Evolutionary conservation across 179 eudicot species (phyloP), one percentile per base, ranked within the genome.

Genomic region (Pouteria campechiana): DNA sequence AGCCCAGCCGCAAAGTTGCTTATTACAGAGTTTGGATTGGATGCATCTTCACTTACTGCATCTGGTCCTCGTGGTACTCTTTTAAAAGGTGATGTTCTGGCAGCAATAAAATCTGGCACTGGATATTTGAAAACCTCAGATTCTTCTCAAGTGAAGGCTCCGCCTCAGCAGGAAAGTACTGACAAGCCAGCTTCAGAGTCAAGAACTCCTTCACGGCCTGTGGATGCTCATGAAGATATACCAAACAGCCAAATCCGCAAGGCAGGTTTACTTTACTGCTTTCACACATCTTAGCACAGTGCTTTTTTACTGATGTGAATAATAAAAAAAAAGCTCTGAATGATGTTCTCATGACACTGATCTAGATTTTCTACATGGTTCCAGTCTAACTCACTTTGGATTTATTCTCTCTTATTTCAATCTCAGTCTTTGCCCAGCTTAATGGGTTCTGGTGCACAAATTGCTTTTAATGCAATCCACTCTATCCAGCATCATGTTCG

Each of bases 191-290:
- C 78, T 29, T 32, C 71, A 24, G 58, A 59, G 41, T 39, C 62
- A 37, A 47, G 43, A 55, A 28, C 78, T 57, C 54, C 41, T 5
- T 25, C 30, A 34, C 65, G 55, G 46, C 67, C 63, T 44, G 25
- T 75, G 37, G 66, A 47, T 55, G 44, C 78, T 11, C 81, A 55
- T 46, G 93, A 63, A 50, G 93, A 90, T 58, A 45, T 85, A 41
- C 86, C 93, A 42, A 90, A 90, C 56, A 86, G 78, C 72, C 98
- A 90, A 86, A 81, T 90, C 41, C 88, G 98, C 42, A 90, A 90
- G 93, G 98, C 85, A 62, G 18, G 52, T 48, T 52, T 31, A 11
- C 29, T 18, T 59, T 25, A 29, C 32, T 30, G 10, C 30, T n/a
- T n/a, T n/a, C n/a, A n/a, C n/a, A n/a, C n/a, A n/a, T n/a, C n/a